Evolutionary conservation across 2,329 filamentous ascomycete species (phyloP).

Genomic region (Dendryphion nanum): DNA sequence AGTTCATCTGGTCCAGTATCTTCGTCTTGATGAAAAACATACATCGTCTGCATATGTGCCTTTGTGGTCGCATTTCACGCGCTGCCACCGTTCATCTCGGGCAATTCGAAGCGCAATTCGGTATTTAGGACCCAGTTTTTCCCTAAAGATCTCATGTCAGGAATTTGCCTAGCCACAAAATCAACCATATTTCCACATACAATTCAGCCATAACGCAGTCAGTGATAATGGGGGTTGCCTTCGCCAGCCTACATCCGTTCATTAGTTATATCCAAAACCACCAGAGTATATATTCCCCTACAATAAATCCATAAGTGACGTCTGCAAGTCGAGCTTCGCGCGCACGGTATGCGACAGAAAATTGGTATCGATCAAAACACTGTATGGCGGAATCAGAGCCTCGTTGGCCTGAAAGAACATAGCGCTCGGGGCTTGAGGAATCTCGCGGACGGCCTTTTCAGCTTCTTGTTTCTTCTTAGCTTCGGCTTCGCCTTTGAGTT

Average conservation of each 20-base stretch:
- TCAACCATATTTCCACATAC: no score
- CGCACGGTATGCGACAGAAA: slow-evolving; percentile 71
- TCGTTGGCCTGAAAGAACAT: slow-evolving; percentile 62
- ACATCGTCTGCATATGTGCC: slow-evolving; percentile 77
- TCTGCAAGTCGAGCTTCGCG: slow-evolving; percentile 82
- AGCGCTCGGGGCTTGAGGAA: slow-evolving; percentile 72
- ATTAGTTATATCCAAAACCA: no score
- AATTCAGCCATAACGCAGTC: slow-evolving; percentile 74
- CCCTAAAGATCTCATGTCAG: no score
- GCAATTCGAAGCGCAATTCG: slow-evolving; percentile 82
- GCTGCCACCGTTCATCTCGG: slow-evolving; percentile 82
- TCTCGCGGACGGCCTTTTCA: slow-evolving; percentile 69
- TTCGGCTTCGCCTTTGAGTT: slow-evolving; percentile 61
- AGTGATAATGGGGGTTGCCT: slow-evolving; percentile 85
- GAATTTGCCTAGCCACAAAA: no score
- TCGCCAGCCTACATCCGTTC: no score
- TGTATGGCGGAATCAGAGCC: slow-evolving; percentile 80
- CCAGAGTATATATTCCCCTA: no score
- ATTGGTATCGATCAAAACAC: slow-evolving; percentile 55
- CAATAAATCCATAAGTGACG: slow-evolving; percentile 89
- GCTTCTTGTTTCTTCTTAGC: slow-evolving; percentile 57
- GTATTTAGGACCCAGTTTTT: slow-evolving; percentile 85
- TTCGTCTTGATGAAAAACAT: not conserved
- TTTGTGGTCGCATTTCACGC: slow-evolving; percentile 86
- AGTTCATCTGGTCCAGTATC: not conserved